phyloP scores from a whole-genome alignment of 2,329 filamentous ascomycete genomes.

The Hypocrella siamensis region DNA sequence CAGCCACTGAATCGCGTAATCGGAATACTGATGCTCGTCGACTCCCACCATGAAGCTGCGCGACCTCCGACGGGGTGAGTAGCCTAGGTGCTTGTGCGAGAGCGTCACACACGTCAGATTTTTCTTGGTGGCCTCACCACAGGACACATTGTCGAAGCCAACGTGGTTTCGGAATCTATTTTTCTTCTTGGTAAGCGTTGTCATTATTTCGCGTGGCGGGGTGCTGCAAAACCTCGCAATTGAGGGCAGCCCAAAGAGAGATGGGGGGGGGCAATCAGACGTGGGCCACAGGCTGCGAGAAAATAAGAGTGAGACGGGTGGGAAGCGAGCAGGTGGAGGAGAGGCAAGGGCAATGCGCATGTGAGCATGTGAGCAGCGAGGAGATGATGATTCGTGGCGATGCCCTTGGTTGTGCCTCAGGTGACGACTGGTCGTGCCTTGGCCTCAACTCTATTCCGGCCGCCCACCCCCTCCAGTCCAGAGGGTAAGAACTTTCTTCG shows the following conservation, averaged over 20 bases:
- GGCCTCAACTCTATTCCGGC: too few species aligned
- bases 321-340: too few species aligned
- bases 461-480: too few species aligned
- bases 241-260: not conserved
- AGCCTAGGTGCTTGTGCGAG: constrained; percentile 74
- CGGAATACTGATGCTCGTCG: constrained; percentile 82
- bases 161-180: constrained; percentile 44
- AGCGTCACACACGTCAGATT: constrained; percentile 60
- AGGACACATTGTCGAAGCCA: constrained; percentile 43
- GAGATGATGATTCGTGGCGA: too few species aligned
- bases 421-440: too few species aligned
- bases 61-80: constrained; percentile 63
- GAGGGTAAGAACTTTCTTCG: too few species aligned
- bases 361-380: too few species aligned
- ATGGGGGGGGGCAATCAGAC: too few species aligned
- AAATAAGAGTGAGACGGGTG: too few species aligned
- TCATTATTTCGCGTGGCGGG: constrained; percentile 18
- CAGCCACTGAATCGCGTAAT: constrained; percentile 84
- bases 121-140: constrained; percentile 41
- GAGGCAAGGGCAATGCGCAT: too few species aligned
- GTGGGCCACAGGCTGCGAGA: too few species aligned
- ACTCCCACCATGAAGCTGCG: constrained; percentile 84
- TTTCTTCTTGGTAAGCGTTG: constrained; percentile 25
- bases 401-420: too few species aligned
- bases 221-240: not conserved